These are phyloP conservation scores for Fennellomyces sp. DNA, from an alignment of 371 early-diverging fungal species.

Conservation along the genomic window DNA sequence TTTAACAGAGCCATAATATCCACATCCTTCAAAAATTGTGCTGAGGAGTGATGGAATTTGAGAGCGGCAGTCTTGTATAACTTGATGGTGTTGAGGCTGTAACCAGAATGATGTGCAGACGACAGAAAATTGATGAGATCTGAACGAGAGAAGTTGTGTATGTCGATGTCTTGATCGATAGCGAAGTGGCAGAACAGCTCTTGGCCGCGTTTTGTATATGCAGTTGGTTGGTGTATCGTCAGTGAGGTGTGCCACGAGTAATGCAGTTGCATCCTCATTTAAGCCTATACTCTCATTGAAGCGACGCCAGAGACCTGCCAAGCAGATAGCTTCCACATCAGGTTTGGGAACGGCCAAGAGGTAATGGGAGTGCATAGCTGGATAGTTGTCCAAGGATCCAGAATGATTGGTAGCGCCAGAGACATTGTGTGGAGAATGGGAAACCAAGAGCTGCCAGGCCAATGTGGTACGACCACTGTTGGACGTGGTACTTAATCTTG, in stretches of 20 bases:
- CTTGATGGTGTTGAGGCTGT: not conserved
- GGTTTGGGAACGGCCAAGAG: not conserved
- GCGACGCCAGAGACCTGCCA: not conserved
- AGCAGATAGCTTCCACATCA: conserved; percentile 1
- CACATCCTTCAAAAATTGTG: not conserved
- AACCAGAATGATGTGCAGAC: not conserved
- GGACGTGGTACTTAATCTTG: not conserved
- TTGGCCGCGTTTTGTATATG: not conserved
- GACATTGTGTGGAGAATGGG: conserved; percentile 4
- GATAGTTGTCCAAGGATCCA: not conserved
- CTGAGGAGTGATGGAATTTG: not conserved
- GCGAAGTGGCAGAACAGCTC: not conserved
- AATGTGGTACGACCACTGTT: conserved; percentile 17
- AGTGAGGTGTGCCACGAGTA: not conserved
- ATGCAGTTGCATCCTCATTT: not conserved
- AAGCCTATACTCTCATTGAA: not conserved
- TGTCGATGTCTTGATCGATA: not conserved
- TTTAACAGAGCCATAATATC: not conserved
- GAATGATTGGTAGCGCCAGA: not conserved
- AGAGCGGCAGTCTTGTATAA: not conserved
- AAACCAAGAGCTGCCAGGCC: conserved; percentile 20
- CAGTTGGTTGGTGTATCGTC: not conserved
- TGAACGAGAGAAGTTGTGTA: not conserved
- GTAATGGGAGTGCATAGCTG: not conserved
- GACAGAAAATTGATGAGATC: not conserved